Evolutionary conservation across 495 filamentous ascomycete species (phyloP).

Genomic region (Ascodesmis nigricans): DNA sequence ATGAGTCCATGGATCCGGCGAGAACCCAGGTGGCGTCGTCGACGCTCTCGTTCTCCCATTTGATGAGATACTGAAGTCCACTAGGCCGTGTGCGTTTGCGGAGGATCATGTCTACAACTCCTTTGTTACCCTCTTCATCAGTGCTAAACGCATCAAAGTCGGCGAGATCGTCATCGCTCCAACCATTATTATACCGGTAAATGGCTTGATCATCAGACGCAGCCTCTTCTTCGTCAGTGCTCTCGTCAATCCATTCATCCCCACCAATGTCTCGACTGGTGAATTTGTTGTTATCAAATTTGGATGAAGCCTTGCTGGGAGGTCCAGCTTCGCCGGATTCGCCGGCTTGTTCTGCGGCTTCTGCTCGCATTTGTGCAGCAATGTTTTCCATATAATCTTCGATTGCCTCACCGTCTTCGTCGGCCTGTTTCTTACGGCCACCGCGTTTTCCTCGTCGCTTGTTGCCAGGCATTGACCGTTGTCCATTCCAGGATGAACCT

Average conservation of each 20-base stretch:
- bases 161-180: conserved; percentile 24
- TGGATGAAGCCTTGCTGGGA: conserved; percentile 19
- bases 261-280: too few relatives aligned
- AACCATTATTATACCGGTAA: conserved; percentile 14
- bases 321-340: conserved; percentile 5
- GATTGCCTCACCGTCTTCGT: conserved; percentile 35
- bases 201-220: neutral
- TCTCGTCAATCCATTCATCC: neutral
- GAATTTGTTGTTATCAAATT: too few relatives aligned
- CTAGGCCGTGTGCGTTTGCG: conserved; percentile 24
- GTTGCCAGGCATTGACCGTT: conserved; percentile 9
- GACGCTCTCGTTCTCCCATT: conserved; percentile 24
- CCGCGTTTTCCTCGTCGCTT: conserved; percentile 4
- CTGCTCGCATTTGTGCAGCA: conserved; percentile 9
- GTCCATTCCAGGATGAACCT: neutral
- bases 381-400: conserved; percentile 66
- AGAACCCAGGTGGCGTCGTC: conserved; percentile 33
- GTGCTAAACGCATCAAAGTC: conserved; percentile 31
- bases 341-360: conserved; percentile 4
- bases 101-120: conserved; percentile 24
- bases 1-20: conserved; percentile 18
- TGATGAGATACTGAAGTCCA: conserved; percentile 32
- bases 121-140: conserved; percentile 18
- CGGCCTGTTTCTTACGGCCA: conserved; percentile 8
- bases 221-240: conserved; percentile 4